Evolutionary conservation across 495 filamentous ascomycete species (phyloP), one percentile per base, ranked within the genome.

Genomic region (Talaromyces proteolyticus): DNA sequence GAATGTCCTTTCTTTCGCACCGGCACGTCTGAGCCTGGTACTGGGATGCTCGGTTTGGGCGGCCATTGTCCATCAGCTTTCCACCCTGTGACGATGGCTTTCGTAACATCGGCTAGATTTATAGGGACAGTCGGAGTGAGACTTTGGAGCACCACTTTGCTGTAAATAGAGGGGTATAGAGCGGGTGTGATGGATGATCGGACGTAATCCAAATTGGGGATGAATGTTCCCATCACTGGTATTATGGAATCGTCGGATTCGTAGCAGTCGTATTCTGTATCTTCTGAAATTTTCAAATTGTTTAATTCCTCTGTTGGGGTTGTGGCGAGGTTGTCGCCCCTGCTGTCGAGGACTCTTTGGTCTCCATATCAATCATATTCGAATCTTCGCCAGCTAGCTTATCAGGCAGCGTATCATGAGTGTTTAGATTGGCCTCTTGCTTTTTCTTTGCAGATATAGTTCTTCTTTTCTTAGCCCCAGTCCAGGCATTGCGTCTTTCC

Each of bases 41-140:
- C 11, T 7, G 39, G 44, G n/a, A 42, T 26, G 6, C 36, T 48
- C 4, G 42, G 24, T 49, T 84, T 86, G 17, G 92, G 89, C 2
- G 93, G 93, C 93, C 93, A 98, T 60, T 95, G 86, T 17, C 90
- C 93, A 59, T 94, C 91, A 39, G 86, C 77, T 64, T 94, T 92
- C 93, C 93, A 97, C 25, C 93, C 93, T 37, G 85, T 77, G 2
- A 97, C 91, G 57, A 92, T 84, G 23, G 87, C 79, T n/a, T 81
- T 76, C 19, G 85, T 81, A 60, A 96, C 77, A 58, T 94, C 87
- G 26, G 74, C 64, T 5, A 98, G 79, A 57, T 95, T 95, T 51
- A 98, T 84, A 14, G 93, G 93, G 8, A 94, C 81, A 1, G 81
- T 81, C 0, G 93, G 91, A 1, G 88, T 85, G 51, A 89, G 76